Evolutionary conservation across 2,329 filamentous ascomycete genomes (phyloP).

Genomic region (Colletotrichum gloeosporioides): DNA sequence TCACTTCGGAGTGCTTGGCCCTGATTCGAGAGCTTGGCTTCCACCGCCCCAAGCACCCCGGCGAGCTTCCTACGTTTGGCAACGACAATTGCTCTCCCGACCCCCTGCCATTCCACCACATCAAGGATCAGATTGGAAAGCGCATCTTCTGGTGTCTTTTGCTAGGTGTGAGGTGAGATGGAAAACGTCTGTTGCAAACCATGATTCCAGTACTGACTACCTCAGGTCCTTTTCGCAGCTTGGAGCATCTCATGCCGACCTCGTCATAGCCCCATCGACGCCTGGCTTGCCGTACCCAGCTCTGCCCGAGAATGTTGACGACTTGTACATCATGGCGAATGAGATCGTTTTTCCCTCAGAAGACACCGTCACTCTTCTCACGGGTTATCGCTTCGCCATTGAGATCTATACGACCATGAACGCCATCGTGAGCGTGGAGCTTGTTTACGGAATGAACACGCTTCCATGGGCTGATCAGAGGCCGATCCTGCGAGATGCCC

Average conservation of each 20-base stretch:
- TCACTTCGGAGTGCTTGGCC: slow-evolving; percentile 74
- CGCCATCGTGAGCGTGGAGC: slow-evolving; percentile 77
- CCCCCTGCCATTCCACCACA: slow-evolving; percentile 64
- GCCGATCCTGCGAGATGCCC: slow-evolving; percentile 71
- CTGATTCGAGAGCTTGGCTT: slow-evolving; percentile 73
- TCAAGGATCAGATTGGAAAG: slow-evolving; percentile 76
- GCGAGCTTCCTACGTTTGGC: slow-evolving; percentile 44
- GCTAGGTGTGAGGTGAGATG: slow-evolving; percentile 69
- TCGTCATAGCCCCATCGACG: slow-evolving; percentile 79
- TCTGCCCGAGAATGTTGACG: slow-evolving; percentile 81
- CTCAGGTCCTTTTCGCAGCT: slow-evolving; percentile 77
- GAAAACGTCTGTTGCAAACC: neutral
- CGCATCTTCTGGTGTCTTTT: slow-evolving; percentile 87
- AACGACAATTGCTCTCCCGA: slow-evolving; percentile 42
- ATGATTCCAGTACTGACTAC: slow-evolving; percentile 18
- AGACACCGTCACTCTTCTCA: slow-evolving; percentile 71
- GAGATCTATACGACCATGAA: slow-evolving; percentile 84
- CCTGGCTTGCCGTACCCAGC: slow-evolving; percentile 79
- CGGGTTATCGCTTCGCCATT: slow-evolving; percentile 82
- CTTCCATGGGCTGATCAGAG: slow-evolving; percentile 82
- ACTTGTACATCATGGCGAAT: slow-evolving; percentile 77
- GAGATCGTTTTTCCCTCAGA: slow-evolving; percentile 74
- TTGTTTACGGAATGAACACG: slow-evolving; percentile 80
- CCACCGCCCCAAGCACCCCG: slow-evolving; percentile 57
- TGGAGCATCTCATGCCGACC: slow-evolving; percentile 72